These are phyloP conservation scores for Gracilariopsis chorda DNA, from an alignment of 23 red algal species.

Conservation along the genomic window DNA sequence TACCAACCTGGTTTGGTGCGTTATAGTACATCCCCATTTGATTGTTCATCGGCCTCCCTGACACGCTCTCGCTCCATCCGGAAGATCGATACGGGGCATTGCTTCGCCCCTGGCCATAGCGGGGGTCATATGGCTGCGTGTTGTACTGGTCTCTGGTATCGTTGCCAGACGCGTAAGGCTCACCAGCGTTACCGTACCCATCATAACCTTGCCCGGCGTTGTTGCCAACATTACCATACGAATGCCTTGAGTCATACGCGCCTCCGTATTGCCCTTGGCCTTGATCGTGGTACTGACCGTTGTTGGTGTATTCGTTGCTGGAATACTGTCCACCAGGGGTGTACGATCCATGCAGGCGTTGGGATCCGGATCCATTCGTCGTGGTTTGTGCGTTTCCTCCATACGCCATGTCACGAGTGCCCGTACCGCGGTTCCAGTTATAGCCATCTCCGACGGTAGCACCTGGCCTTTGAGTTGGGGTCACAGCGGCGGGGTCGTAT, in stretches of 20 bases:
- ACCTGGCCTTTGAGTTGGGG: slow-evolving; percentile 3
- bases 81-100: not conserved
- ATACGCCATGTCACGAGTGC: not conserved
- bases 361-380: not conserved
- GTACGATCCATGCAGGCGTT: not conserved
- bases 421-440: slow-evolving; percentile 22
- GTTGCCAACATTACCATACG: not conserved
- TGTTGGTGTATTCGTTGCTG: not conserved
- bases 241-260: not conserved
- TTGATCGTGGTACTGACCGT: not conserved
- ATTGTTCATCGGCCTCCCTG: not conserved
- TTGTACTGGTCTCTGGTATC: not conserved
- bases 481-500: slow-evolving; percentile 57
- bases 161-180: not conserved
- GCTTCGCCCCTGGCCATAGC: not conserved
- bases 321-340: not conserved
- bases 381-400: not conserved
- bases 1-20: not conserved
- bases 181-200: not conserved
- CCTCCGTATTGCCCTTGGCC: not conserved
- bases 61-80: not conserved
- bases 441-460: slow-evolving; percentile 3
- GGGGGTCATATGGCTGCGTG: not conserved
- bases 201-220: not conserved
- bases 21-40: not conserved